Evolutionary conservation across 2,329 filamentous ascomycete genomes (phyloP).

Genomic region (Colletotrichum orchidophilum): DNA sequence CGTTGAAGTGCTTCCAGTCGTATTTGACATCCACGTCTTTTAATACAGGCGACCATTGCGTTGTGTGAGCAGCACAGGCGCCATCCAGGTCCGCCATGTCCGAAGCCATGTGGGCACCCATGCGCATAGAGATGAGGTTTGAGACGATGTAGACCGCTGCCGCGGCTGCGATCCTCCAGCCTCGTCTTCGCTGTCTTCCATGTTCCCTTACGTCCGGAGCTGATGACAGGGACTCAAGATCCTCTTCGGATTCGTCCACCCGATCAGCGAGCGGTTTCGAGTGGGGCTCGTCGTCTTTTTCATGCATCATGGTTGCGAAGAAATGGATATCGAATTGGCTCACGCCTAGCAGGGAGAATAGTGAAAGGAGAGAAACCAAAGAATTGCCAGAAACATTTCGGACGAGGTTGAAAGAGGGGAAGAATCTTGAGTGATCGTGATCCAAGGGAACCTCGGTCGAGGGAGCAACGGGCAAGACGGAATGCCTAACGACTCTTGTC

Average conservation of each 20-base stretch:
- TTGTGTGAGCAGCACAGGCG: slow-evolving; percentile 43
- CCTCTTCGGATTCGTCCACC: slow-evolving; percentile 34
- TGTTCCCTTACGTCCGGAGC: slow-evolving; percentile 11
- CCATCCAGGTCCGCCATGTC: slow-evolving; percentile 32
- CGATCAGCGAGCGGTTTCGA: slow-evolving; percentile 29
- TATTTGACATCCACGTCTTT: slow-evolving; percentile 46
- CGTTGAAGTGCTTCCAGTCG: slow-evolving; percentile 58
- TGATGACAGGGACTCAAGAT: slow-evolving; percentile 28
- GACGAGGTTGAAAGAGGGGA: neutral
- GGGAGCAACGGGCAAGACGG: slow-evolving; percentile 6
- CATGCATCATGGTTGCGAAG: slow-evolving; percentile 27
- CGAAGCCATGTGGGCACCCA: slow-evolving; percentile 35
- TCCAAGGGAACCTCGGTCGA: slow-evolving; percentile 1
- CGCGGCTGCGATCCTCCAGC: slow-evolving; percentile 6
- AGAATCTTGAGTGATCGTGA: neutral
- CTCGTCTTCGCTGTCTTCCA: neutral
- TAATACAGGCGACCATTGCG: slow-evolving; percentile 49
- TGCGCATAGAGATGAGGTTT: slow-evolving; percentile 34
- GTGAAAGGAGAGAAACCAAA: neutral
- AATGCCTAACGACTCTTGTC: slow-evolving; percentile 16
- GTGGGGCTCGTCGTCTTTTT: slow-evolving; percentile 17
- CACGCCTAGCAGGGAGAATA: neutral
- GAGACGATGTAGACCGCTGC: slow-evolving; percentile 24
- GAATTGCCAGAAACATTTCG: neutral
- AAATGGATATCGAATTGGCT: neutral